A percentile compares a stretch with the other conserved stretches of the same genome.
Conservation (phyloP, 2,329 filamentous ascomycete genomes). For the Alternaria infectoria region DNA sequence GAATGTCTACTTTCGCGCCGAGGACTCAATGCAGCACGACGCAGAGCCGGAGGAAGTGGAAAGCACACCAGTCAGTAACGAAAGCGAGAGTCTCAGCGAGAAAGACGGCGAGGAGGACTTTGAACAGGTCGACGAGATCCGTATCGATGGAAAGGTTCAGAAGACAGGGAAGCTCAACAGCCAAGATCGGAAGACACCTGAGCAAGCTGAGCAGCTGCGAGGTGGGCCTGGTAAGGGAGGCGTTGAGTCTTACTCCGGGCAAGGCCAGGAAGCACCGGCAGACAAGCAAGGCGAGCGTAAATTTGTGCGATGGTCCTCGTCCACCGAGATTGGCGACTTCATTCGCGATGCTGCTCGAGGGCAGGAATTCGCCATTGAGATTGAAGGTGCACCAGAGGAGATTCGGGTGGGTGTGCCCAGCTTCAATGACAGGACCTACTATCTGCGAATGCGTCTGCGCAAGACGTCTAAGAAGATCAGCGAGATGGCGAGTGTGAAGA, state of each 20-base stretch:
- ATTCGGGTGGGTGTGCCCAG: constrained; percentile 83
- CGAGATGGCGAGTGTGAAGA: constrained; percentile 74
- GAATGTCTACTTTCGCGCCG: constrained; percentile 78
- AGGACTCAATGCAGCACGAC: constrained; percentile 71
- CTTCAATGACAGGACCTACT: constrained; percentile 90
- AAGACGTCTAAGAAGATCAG: constrained; percentile 74
- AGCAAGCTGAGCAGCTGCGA: constrained; percentile 48
- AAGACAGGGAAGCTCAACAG: constrained; percentile 52
- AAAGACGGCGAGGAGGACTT: constrained; percentile 49
- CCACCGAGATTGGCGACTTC: constrained; percentile 92
- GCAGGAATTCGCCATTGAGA: constrained; percentile 82
- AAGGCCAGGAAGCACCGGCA: constrained; percentile 64
- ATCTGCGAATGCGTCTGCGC: constrained; percentile 77
- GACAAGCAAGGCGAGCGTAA: constrained; percentile 57
- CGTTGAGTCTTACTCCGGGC: constrained; percentile 74
- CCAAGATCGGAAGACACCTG: constrained; percentile 32
- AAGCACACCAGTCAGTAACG: constrained; percentile 34
- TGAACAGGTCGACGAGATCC: constrained; percentile 56
- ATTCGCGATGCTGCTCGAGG: constrained; percentile 87
- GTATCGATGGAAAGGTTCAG: constrained; percentile 58
- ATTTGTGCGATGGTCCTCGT: constrained; percentile 87
- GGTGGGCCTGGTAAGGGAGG: constrained; percentile 61
- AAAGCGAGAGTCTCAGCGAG: constrained; percentile 32
- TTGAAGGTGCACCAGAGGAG: constrained; percentile 72
- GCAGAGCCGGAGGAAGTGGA: constrained; percentile 35